phyloP scores from a whole-genome alignment of 2,329 filamentous ascomycete genomes.

The Colletotrichum lini region DNA sequence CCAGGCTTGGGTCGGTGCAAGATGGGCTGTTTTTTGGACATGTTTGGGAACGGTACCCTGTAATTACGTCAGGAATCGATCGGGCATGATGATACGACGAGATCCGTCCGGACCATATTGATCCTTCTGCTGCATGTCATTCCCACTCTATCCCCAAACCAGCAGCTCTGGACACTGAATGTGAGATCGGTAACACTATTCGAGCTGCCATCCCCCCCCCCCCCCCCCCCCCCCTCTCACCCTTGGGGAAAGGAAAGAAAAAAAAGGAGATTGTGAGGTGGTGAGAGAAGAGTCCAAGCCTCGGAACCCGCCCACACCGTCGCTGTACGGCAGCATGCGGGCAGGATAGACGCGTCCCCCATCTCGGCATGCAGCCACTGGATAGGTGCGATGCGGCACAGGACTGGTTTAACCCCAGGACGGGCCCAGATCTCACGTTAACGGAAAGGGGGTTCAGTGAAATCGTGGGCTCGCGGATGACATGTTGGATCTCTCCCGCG shows the following conservation, averaged over 20 bases:
- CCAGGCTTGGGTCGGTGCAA: no score
- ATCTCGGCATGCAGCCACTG: constrained; percentile 29
- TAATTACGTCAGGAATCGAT: no score
- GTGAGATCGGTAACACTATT: no score
- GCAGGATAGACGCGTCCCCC: constrained; percentile 22
- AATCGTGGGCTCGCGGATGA: constrained; percentile 14
- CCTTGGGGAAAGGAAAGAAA: no score
- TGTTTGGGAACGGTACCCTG: no score
- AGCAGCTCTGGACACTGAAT: no score
- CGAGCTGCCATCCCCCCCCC: no score
- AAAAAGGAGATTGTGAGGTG: no score
- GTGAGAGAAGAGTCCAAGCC: not conserved
- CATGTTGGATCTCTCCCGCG: constrained; percentile 26
- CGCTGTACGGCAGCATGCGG: constrained; percentile 19
- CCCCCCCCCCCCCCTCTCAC: no score
- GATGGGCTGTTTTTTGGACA: no score
- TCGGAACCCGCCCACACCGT: constrained; percentile 8
- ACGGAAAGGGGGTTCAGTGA: not conserved
- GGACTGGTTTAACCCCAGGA: constrained; percentile 22
- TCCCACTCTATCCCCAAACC: not conserved
- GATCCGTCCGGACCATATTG: not conserved
- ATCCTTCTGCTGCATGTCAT: not conserved
- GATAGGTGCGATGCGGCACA: constrained; percentile 22
- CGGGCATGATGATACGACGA: no score
- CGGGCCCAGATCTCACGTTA: not conserved